Evolutionary conservation across 139 green algal genomes (phyloP).

Genomic region (Chlamydomonas incerta): DNA sequence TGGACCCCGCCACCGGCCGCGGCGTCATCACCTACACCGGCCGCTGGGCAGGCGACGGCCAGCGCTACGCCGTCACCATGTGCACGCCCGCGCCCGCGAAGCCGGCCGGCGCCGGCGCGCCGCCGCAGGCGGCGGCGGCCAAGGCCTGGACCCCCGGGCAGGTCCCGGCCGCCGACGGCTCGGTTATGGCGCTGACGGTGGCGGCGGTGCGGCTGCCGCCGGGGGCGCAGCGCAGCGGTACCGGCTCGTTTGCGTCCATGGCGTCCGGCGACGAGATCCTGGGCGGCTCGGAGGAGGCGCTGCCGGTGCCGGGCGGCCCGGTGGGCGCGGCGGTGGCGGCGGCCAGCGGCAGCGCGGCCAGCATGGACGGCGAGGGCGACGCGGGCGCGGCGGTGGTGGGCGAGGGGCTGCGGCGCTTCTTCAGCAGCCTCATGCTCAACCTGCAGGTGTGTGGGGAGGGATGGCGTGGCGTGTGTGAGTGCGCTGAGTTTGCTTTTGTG

Average conservation of each 20-base stretch:
- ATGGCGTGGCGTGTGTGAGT: too few species aligned
- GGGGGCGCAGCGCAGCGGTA: background rate
- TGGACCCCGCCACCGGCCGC: conserved; percentile 20
- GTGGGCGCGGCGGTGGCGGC: background rate
- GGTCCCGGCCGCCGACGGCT: background rate
- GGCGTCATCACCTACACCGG: conserved; percentile 28
- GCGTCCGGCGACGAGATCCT: background rate
- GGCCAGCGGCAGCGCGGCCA: background rate
- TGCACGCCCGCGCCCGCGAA: background rate
- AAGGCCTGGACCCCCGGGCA: background rate
- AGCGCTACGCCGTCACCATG: conserved; percentile 35
- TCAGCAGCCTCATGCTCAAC: conserved; percentile 46
- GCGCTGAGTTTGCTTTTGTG: too few species aligned
- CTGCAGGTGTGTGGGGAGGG: conserved; percentile 19
- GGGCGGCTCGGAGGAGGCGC: too few species aligned
- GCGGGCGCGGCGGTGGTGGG: background rate
- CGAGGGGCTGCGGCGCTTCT: conserved; percentile 44
- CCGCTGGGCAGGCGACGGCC: conserved; percentile 13
- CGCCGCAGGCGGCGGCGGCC: background rate
- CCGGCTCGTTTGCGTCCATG: conserved; percentile 5
- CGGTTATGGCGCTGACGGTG: conserved; percentile 14
- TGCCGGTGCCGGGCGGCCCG: background rate
- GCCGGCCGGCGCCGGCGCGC: background rate
- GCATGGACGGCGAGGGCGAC: background rate
- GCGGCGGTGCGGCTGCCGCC: background rate